A percentile compares a stretch with the other conserved stretches of the same genome.
Evolutionary conservation across 805 yeast species (phyloP).

Genomic region (Yarrowia sp.): DNA sequence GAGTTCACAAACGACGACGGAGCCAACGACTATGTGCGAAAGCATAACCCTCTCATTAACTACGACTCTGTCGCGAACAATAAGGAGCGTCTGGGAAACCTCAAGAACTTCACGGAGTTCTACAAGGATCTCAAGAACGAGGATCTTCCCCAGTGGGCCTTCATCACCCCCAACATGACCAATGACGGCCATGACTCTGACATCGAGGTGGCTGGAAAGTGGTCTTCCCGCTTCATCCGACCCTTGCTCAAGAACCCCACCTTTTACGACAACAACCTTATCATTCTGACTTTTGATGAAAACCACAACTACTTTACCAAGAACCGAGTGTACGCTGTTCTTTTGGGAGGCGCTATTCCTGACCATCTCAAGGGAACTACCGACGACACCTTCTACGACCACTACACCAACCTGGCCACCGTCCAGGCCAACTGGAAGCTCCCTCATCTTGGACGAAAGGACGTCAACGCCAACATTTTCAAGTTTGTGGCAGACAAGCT

Average conservation of each 20-base stretch:
- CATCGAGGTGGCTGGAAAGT: conserved; percentile 46
- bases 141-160: conserved; percentile 50
- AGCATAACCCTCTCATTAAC: conserved; percentile 49
- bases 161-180: conserved; percentile 54
- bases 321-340: conserved; percentile 47
- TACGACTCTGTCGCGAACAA: conserved; percentile 43
- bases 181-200: conserved; percentile 52
- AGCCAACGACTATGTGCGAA: conserved; percentile 50
- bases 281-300: conserved; percentile 52
- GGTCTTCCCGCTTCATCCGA: conserved; percentile 46
- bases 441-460: conserved; percentile 49
- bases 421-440: conserved; percentile 52
- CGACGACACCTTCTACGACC: conserved; percentile 50
- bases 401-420: conserved; percentile 50
- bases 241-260: conserved; percentile 46
- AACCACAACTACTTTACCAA: conserved; percentile 44
- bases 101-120: conserved; percentile 49
- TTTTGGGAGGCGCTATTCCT: conserved; percentile 50
- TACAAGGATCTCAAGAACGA: conserved; percentile 42
- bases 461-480: conserved; percentile 51
- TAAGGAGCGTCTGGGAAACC: conserved; percentile 42
- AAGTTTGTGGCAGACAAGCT: conserved; percentile 42
- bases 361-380: conserved; percentile 43
- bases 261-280: conserved; percentile 47
- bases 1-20: conserved; percentile 44